Evolutionary conservation across 2,329 filamentous ascomycete species (phyloP).

Genomic region (Fusarium tuaranense): DNA sequence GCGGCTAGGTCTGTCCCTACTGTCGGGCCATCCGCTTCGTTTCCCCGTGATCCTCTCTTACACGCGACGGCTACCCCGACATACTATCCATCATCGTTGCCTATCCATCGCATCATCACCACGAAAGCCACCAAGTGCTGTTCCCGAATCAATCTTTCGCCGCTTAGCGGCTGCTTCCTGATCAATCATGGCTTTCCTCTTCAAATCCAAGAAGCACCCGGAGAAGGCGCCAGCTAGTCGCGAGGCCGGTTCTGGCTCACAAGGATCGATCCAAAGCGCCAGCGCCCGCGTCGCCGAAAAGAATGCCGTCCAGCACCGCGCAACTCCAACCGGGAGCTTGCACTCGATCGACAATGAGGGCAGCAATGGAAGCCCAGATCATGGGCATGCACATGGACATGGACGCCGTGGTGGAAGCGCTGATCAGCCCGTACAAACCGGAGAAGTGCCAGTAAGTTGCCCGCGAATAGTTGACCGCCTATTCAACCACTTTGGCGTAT

Average conservation of each 20-base stretch:
- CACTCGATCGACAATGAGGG: constrained; percentile 75
- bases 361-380: constrained; percentile 72
- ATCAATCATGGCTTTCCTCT: constrained; percentile 80
- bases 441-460: constrained; percentile 57
- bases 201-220: constrained; percentile 84
- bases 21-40: constrained; percentile 24
- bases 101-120: constrained; percentile 13
- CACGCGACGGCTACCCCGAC: constrained; percentile 35
- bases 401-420: constrained; percentile 64
- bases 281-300: constrained; percentile 65
- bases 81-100: constrained; percentile 13
- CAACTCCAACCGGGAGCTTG: constrained; percentile 82
- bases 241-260: constrained; percentile 61
- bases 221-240: constrained; percentile 69
- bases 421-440: constrained; percentile 59
- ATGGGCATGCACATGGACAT: constrained; percentile 58
- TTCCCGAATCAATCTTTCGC: constrained; percentile 39
- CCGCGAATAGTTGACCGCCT: not conserved
- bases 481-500: not conserved
- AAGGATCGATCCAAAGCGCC: constrained; percentile 62
- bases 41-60: constrained; percentile 32
- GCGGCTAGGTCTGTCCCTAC: constrained; percentile 40
- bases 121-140: constrained; percentile 29
- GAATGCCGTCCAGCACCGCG: constrained; percentile 62
- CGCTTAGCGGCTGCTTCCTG: constrained; percentile 53